Percentiles rank a stretch among this genome's conserved stretches.
phyloP scores from a whole-genome alignment of 192 early-diverging fungal genomes.

The Coemansia sp. region DNA sequence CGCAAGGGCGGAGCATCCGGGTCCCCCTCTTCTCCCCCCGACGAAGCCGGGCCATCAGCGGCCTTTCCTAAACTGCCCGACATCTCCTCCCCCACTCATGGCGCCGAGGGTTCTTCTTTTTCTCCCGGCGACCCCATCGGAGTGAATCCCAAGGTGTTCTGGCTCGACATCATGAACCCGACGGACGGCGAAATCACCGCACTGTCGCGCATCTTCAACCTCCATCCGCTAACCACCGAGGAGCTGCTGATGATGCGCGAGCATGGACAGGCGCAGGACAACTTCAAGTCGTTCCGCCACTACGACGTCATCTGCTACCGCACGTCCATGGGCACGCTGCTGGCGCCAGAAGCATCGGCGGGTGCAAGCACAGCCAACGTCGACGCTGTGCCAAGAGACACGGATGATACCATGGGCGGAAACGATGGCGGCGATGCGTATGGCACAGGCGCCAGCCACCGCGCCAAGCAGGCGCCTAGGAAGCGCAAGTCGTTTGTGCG shows the following conservation, averaged over 20 bases:
- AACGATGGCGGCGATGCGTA: neutral
- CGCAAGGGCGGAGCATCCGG: neutral
- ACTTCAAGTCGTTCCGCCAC: constrained; percentile 82
- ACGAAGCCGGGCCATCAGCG: neutral
- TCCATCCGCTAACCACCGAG: constrained; percentile 88
- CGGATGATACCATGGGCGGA: neutral
- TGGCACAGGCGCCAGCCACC: neutral
- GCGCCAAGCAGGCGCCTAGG: neutral
- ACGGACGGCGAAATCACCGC: constrained; percentile 62
- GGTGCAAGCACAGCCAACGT: neutral
- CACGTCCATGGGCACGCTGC: constrained; percentile 46
- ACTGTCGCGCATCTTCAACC: constrained; percentile 66
- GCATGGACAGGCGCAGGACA: constrained; percentile 74
- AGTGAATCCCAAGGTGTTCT: constrained; percentile 54
- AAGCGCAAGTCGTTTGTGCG: constrained; percentile 30
- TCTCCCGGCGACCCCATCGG: constrained; percentile 30
- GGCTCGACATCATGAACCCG: constrained; percentile 69
- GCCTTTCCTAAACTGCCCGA: neutral
- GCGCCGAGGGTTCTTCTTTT: too few species aligned
- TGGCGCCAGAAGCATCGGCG: neutral
- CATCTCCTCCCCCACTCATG: neutral
- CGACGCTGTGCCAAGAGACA: neutral
- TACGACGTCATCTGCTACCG: constrained; percentile 88
- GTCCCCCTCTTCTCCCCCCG: neutral
- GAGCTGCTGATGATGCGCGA: constrained; percentile 73